Evolutionary conservation across 257 asterid species (phyloP), one percentile per base, ranked within the genome.

Genomic region (Fraxinus quadrangulata): DNA sequence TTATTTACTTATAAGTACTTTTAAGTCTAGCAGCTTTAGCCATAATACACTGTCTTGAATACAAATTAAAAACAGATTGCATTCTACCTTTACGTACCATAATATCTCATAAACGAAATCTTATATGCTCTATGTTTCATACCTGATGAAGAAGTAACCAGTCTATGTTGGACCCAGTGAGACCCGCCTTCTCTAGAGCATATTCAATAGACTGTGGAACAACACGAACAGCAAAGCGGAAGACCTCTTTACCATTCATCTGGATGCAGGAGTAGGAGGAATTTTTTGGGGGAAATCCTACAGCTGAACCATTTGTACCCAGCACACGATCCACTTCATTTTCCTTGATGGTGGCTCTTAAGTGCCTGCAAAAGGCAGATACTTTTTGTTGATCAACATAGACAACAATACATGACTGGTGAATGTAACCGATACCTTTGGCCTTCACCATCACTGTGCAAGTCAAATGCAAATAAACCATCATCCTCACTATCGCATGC

Each of bases 71-170:
- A 42, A 42, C 51, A 40, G 51, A 42, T 11, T 42, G 51, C 51
- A 39, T 39, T 39, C 13, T 2, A 39, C 45, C 45, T 39, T 39
- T 39, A 39, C 13, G 8, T 39, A 39, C 45, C 45, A 39, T 39
- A 39, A 39, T 8, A 13, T 39, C 45, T 39, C 45, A 2, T 2
- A 12, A 8, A 8, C 0, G 13, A 39, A 9, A 39, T 39, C 45
- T 39, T 39, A 39, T 12, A 42, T 42, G 17, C 13, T 42, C 51
- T 42, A 17, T 42, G 51, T 42, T 42, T 49, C 85, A 70, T 89
- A 95, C 99, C 99, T 96, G 99, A 81, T 96, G 98, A 82, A 96
- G 98, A 26, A 96, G 89, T 78, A 93, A 81, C 98, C 99, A 96
- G 81, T 96, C 97, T 77, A 96, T 82, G 81, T 78, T 83, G 77